Base-by-base conservation (phyloP, 345 rosid genomes). In the Sonneratia caseolaris region DNA sequence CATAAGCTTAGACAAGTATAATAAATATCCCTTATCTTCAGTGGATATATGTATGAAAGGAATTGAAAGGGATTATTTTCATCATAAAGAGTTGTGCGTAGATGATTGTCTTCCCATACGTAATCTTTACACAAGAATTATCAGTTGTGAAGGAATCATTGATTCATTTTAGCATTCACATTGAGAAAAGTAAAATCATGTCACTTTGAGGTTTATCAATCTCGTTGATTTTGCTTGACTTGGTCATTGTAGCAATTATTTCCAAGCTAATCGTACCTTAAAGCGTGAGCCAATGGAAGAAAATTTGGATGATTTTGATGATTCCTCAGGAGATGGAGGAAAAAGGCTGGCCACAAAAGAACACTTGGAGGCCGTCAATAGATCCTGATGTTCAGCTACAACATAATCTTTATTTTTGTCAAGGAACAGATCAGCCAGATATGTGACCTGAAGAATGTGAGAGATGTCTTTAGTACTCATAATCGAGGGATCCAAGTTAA, bases 331-430 rank as follows among this genome's bases (percentile, higher is more conserved):
- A 73, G 87, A 83, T 71, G 89, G 98, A 73, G 98, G 99, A 86
- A 92, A 89, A 45, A 95, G 83, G 73, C 86, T 76, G 19, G 93
- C 86, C 75, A 86, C 98, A 70, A 95, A 95, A 67, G 87, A 70
- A 82, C 92, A 88, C 64, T 75, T 85, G 51, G 99, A 90, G 77
- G 91, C 96, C 5, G 82, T 81, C 84, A 95, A 84, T 59, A 95
- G 90, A 87, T 79, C 97, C 77, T 92, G 99, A 87, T 95, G 99
- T 81, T 95, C 99, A 70, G 99, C 99, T 76, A 95, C 96, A 27
- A 95, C 97, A 74, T 95, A 95, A 83, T 95, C 99, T 84, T 95
- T 95, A 87, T 95, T 95, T 84, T 95, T 92, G 83, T 95, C 99
- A 64, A 95, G 96, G 84, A 95, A 95, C 81, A 76, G 79, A 80